Percentiles rank a stretch among this genome's conserved stretches.
phyloP scores from a whole-genome alignment of 352 stramenopile species.

The Phytophthora multivora region DNA sequence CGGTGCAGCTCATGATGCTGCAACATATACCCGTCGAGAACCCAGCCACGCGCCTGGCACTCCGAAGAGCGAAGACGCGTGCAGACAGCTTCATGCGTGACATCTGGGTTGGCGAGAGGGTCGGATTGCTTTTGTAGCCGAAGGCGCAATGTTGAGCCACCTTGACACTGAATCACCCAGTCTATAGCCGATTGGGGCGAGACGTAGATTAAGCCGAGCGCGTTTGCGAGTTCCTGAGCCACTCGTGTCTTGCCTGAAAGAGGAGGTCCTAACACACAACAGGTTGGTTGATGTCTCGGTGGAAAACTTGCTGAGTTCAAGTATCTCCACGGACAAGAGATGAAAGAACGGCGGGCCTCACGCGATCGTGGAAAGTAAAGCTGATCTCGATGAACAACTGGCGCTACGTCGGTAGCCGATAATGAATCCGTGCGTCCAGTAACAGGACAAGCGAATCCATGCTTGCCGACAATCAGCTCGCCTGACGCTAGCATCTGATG shows the following conservation, averaged over 20 bases:
- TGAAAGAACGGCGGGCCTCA: constrained; percentile 23
- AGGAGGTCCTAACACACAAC: constrained; percentile 45
- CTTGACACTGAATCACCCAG: constrained; percentile 68
- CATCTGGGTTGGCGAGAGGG: constrained; percentile 20
- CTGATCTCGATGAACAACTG: constrained; percentile 51
- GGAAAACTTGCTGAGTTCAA: constrained; percentile 25
- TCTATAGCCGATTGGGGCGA: constrained; percentile 50
- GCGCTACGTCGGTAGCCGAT: background rate
- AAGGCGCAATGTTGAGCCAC: constrained; percentile 34
- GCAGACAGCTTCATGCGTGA: constrained; percentile 45
- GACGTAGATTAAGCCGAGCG: constrained; percentile 50
- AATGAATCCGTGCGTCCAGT: constrained; percentile 19
- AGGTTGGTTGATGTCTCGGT: constrained; percentile 37
- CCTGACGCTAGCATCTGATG: constrained; percentile 39
- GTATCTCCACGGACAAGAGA: constrained; percentile 27
- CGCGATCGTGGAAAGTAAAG: constrained; percentile 61
- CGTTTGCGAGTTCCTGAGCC: constrained; percentile 28
- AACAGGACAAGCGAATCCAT: constrained; percentile 50
- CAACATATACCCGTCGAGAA: constrained; percentile 61
- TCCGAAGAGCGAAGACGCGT: constrained; percentile 59
- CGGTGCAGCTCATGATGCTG: constrained; percentile 36
- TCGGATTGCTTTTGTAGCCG: constrained; percentile 10
- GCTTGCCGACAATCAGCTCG: constrained; percentile 56
- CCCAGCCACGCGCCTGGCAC: constrained; percentile 63
- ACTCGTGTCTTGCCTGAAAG: constrained; percentile 43